Conservation (phyloP, 495 filamentous ascomycete genomes). For the Penicillium verhagenii region DNA sequence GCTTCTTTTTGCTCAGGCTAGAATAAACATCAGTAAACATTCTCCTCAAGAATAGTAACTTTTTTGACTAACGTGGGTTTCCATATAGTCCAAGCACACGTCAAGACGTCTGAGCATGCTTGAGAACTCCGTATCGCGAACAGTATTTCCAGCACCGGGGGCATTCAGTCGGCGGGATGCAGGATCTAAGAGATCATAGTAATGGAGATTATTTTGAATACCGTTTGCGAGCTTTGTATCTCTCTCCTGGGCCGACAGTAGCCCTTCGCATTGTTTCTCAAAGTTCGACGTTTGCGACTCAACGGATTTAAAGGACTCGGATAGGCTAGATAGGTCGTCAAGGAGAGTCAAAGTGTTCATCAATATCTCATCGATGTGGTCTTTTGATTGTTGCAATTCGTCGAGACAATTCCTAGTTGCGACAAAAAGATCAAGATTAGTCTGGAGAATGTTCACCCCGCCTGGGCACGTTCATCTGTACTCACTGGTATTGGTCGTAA, state of each 20-base stretch:
- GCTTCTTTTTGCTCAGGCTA: slow-evolving; percentile 83
- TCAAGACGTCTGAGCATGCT: slow-evolving; percentile 85
- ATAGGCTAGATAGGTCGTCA: slow-evolving; percentile 68
- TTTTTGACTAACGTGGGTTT: slow-evolving; percentile 61
- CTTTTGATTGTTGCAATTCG: slow-evolving; percentile 73
- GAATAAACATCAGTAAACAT: slow-evolving; percentile 13
- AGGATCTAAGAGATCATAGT: slow-evolving; percentile 88
- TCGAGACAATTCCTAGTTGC: slow-evolving; percentile 65
- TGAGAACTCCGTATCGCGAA: slow-evolving; percentile 75
- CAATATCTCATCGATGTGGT: slow-evolving; percentile 79
- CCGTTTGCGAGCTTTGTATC: slow-evolving; percentile 74
- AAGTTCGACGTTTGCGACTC: slow-evolving; percentile 89
- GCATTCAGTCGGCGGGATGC: slow-evolving; percentile 88
- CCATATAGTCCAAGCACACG: slow-evolving; percentile 87
- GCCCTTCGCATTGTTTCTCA: slow-evolving; percentile 83
- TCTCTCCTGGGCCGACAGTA: slow-evolving; percentile 74
- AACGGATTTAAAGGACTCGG: slow-evolving; percentile 79
- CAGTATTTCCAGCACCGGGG: slow-evolving; percentile 79
- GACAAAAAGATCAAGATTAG: slow-evolving; percentile 10
- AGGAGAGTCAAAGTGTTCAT: slow-evolving; percentile 70
- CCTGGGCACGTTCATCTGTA: slow-evolving; percentile 23
- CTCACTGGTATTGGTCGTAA: slow-evolving; percentile 81
- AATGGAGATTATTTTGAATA: slow-evolving; percentile 81
- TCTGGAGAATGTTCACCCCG: neutral
- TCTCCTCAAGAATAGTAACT: neutral